Conservation (phyloP, 306 rosid species). For the Vigna angularis region DNA sequence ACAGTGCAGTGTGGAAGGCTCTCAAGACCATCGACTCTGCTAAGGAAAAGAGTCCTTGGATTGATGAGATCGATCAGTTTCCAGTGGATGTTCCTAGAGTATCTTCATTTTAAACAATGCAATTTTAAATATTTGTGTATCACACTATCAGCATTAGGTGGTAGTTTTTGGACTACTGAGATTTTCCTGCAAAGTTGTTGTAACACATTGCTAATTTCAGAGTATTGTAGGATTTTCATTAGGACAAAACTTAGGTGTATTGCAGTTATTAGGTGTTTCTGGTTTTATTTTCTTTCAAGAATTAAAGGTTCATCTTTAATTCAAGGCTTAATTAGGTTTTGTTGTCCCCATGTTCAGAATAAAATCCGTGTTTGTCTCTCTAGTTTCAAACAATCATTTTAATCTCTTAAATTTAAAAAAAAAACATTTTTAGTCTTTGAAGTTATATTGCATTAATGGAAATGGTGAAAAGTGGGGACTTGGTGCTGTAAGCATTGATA, state of each 20-base stretch:
- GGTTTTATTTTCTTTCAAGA: neutral
- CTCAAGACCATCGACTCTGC: conserved; percentile 71
- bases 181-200: conserved; percentile 33
- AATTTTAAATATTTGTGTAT: conserved; percentile 20
- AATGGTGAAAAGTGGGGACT: no score
- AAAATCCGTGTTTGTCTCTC: no score
- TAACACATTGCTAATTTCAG: conserved; percentile 37
- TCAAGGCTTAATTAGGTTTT: neutral
- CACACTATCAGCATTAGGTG: conserved; percentile 34
- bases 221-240: conserved; percentile 34
- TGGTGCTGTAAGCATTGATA: no score
- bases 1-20: conserved; percentile 97
- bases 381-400: no score
- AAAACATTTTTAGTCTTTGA: no score
- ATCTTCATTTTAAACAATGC: conserved; percentile 52
- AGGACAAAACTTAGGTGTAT: neutral
- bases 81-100: conserved; percentile 83
- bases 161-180: conserved; percentile 31
- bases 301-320: neutral
- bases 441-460: no score
- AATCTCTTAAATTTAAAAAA: no score
- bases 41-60: conserved; percentile 84
- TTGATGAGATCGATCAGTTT: conserved; percentile 74
- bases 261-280: neutral
- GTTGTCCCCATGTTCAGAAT: no score